Evolutionary conservation across 1,139 yeast genomes (phyloP), one percentile per base, ranked within the genome.

Genomic region (Entelexis paramagnoliae): DNA sequence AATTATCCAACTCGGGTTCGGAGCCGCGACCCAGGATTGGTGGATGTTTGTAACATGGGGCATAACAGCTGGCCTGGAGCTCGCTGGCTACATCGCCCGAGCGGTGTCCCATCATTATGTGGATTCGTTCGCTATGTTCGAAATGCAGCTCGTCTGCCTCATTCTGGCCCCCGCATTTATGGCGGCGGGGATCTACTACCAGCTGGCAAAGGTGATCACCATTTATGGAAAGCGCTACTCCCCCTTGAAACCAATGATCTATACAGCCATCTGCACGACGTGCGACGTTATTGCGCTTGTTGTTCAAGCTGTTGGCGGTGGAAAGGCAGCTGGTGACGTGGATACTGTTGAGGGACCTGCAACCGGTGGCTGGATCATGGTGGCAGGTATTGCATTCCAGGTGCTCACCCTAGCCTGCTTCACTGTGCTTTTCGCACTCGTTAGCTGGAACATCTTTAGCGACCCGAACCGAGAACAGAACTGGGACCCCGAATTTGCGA

Each of bases 101-200:
- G 67, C 79, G 11, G 65, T 77, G 48, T 65, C 75, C 4, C 66
- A 71, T 49, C 68, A 70, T 55, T 67, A 76, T 56, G 64, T 69
- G 3, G 42, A 55, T n/a, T 64, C 68, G 46, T 57, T 69, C 49
- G 65, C 74, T 54, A 70, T 70, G 47, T 88, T 73, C 64, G 66
- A 85, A 51, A 67, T 80, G 57, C 95, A 88, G 66, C 77, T 80
- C 58, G 76, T 81, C 49, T 71, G 83, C 54, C 70, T 87, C 56
- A 86, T 95, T 0, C 69, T 88, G 50, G 91, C 88, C 0, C 96
- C 96, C 0, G 91, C 91, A 7, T 87, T 89, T 65, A 73, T 85
- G 51, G 84, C 86, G 88, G 96, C 84, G 4, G 96, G 95, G 5
- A 73, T 88, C 9, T 88, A 88, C 67, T 84, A 78, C 62, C 68